Evolutionary conservation across 495 filamentous ascomycete genomes (phyloP), one percentile per base, ranked within the genome.

Genomic region (Aspergillus sclerotiicarbonarius): DNA sequence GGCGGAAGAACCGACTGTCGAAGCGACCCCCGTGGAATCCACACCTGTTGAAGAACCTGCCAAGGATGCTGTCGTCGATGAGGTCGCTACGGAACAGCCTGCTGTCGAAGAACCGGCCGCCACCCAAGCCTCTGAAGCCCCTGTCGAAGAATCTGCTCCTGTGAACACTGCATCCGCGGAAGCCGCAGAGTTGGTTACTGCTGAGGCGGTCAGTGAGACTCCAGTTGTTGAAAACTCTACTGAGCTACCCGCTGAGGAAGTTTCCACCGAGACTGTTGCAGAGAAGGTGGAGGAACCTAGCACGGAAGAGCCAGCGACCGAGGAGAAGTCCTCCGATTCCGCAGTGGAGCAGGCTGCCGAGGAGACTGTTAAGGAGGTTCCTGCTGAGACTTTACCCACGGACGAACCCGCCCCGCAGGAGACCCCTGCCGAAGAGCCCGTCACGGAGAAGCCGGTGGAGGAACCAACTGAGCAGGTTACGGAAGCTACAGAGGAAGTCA

Each of bases 91-190:
- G 13, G 52, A 60, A 32, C 15, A 25, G 33, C 25, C 25, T 5
- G 20, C 50, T 15, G 43, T 33, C 8, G 59, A 62, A 18, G 59
- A 54, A 20, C 25, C 53, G 18, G 19, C 47, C 13, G 51, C 47
- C 15, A 47, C 44, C 39, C 49, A 21, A 13, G 47, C 47, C n/a
- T 21, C 52, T 1, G 52, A 54, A 21, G 16, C 35, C 15, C 41
- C 52, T 29, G 41, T 18, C 7, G 32, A 30, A 12, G 55, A 57
- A 35, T 21, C 44, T 9, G 18, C 19, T 20, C 18, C 44, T 15
- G 56, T 25, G 25, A 25, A 44, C 13, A 9, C 35, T 44, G 33
- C 33, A 0, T 18, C 37, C 12, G 25, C 25, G 21, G 44, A 57
- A n/a, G 32, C 47, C 13, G 18, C 18, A 44, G 54, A 48, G 25